Base-by-base conservation (phyloP, 2,329 filamentous ascomycete species). In the Fusarium annulatum region DNA sequence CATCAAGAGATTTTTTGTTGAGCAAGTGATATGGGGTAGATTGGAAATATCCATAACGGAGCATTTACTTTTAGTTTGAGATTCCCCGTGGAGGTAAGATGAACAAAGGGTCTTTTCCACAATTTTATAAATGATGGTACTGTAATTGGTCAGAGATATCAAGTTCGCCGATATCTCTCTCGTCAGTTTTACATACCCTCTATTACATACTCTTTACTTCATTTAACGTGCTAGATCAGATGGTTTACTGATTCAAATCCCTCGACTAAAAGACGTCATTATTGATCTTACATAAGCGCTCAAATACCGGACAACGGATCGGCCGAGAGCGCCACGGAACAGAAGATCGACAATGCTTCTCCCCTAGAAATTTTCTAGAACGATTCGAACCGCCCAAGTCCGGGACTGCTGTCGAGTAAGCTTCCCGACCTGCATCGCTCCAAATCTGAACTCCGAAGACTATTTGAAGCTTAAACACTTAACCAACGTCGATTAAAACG, bases 351-450 rank as follows among this genome's bases (percentile, higher is more conserved):
- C 51, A 10, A 5, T 49, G 46, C 49, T n/a, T 49, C 10, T 39
- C 34, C 26, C 43, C 57, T 60, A 58, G 64, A 65, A 65, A 46
- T 23, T 28, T 65, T 67, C 64, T 41, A 58, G 64, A 67, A 67
- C 12, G 23, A 19, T 36, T 52, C 4, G n/a, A 52, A 52, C 8
- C 48, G 30, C 21, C 46, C 30, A 39, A 33, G 34, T 26, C 36
- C 34, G 36, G 15, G n/a, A 28, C 19, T 9, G 21, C 36, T 49
- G 46, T 46, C 43, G 21, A 39, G 15, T 15, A 36, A 64, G 15
- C 26, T 48, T 57, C 3, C 55, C 55, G 55, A 4, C 18, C 18
- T 48, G 39, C 55, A 36, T 48, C 30, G 9, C 23, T 12, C 14
- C 48, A 52, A 19, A 45, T 45, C 39, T 33, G 53, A 23, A 52